Evolutionary conservation across 1,284 basidiomycete species (phyloP), one percentile per base, ranked within the genome.

Genomic region (Pseudozyma tsukubaensis): DNA sequence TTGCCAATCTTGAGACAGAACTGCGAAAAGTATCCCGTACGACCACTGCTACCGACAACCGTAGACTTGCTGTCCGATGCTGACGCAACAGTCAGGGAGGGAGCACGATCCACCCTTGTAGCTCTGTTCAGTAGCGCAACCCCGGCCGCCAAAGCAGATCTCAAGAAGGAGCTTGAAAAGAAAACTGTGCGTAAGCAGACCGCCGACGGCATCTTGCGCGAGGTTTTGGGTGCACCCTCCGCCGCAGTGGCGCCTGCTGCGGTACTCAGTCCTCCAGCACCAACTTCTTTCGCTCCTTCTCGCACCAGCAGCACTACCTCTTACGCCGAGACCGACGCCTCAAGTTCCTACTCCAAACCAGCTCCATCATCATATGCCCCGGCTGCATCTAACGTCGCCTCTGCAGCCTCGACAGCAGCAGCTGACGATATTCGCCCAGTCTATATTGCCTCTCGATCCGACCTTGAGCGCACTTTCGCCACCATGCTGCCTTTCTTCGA

Each of bases 1-100:
- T 54, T 83, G 1, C 69, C 73, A 4, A 50, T 59, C 34, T 39
- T 81, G 18, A 60, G 76, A 1, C 59, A 68, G 55, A 58, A 65
- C 7, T 69, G 71, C 54, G 64, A 72, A 52, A 77, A 70, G 50
- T 92, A 97, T 72, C 93, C 94, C 13, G 88, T 99, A 49, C 89
- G 92, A 53, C 89, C 92, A 1, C 96, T 93, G 85, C 88, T 97
- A 34, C 86, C 92, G 0, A 86, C 88, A 21, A 89, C 99, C 47
- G 92, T 98, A 16, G 92, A 91, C 58, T 87, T 91, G 44, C 88
- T 99, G 21, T 92, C 97, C 85, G 95, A 99, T 85, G 90, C 91
- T 1, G 96, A 99, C 82, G 89, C 91, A 4, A 89, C 89, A 72
- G 96, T 99, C 50, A 90, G 97, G 40, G 92, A 94, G 62, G 91